phyloP scores from a whole-genome alignment of 257 asterid species.

The Solanum raphanifolium region DNA sequence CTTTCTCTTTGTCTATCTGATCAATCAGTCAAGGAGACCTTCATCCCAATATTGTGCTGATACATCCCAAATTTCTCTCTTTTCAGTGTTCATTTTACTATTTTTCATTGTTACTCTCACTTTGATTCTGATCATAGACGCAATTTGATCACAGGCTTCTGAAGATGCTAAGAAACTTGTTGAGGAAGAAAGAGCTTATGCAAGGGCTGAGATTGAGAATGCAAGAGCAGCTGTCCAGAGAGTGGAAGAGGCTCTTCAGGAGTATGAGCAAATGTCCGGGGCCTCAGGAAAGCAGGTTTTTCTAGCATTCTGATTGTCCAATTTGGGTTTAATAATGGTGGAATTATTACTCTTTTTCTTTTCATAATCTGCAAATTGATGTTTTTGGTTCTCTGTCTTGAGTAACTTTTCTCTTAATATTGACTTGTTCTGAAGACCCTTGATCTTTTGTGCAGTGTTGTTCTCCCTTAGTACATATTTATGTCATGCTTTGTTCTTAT shows the following conservation, averaged over 20 bases:
- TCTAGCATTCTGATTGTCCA: slow-evolving; percentile 2
- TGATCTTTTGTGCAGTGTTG: background rate
- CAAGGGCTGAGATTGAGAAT: slow-evolving; percentile 85
- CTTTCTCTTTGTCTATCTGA: background rate
- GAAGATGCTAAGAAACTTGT: slow-evolving; percentile 93
- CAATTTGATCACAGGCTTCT: slow-evolving; percentile 55
- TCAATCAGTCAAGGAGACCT: background rate
- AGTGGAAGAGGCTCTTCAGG: slow-evolving; percentile 96
- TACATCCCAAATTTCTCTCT: background rate
- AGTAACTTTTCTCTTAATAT: background rate
- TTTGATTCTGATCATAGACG: background rate
- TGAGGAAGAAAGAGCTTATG: slow-evolving; percentile 86
- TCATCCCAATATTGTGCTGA: background rate
- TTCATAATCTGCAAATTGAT: background rate
- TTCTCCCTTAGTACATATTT: background rate
- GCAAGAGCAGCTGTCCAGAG: slow-evolving; percentile 97
- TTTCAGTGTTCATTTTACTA: background rate
- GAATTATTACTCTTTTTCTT: background rate
- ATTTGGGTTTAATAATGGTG: background rate
- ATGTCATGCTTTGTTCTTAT: background rate
- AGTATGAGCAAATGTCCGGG: slow-evolving; percentile 70
- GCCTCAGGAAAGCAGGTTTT: slow-evolving; percentile 86
- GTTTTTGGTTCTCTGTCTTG: background rate
- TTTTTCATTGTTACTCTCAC: background rate
- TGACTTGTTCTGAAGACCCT: background rate